Conservation (phyloP, 805 yeast genomes). For the Kluyveromyces siamensis region DNA sequence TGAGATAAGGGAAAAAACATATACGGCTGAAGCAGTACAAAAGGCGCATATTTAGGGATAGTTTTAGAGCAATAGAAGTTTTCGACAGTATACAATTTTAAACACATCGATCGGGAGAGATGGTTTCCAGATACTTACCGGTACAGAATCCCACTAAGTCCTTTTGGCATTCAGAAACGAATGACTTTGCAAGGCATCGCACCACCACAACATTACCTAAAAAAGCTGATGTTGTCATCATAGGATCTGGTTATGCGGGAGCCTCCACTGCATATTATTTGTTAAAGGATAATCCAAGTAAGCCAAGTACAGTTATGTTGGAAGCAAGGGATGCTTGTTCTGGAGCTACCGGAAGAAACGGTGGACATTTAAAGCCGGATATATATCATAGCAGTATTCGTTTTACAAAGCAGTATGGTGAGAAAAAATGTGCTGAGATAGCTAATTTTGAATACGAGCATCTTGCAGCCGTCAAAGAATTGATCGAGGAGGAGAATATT, state of each 20-base stretch:
- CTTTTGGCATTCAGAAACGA: conserved; percentile 3
- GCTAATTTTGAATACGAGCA: conserved; percentile 33
- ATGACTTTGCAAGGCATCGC: conserved; percentile 2
- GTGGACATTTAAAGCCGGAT: conserved; percentile 39
- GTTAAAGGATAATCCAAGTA: conserved; percentile 18
- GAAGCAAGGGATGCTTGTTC: conserved; percentile 36
- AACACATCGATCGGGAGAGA: no score
- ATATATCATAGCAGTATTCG: not conserved
- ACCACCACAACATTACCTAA: conserved; percentile 23
- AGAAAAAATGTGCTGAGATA: conserved; percentile 27
- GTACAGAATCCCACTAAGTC: no score
- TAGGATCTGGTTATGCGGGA: conserved; percentile 41
- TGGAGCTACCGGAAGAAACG: conserved; percentile 42
- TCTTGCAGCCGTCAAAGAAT: conserved; percentile 24
- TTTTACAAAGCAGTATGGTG: conserved; percentile 7
- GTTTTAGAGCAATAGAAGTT: no score
- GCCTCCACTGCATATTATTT: conserved; percentile 32
- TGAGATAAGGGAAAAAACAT: no score
- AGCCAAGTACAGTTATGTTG: conserved; percentile 21
- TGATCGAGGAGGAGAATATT: conserved; percentile 27
- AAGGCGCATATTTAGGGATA: no score
- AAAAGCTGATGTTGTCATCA: conserved; percentile 32
- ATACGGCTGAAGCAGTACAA: no score
- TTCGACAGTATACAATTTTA: no score
- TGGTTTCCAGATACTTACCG: no score